Conservation (phyloP, 148 eudicot species). For the Rhododendron simsii region DNA sequence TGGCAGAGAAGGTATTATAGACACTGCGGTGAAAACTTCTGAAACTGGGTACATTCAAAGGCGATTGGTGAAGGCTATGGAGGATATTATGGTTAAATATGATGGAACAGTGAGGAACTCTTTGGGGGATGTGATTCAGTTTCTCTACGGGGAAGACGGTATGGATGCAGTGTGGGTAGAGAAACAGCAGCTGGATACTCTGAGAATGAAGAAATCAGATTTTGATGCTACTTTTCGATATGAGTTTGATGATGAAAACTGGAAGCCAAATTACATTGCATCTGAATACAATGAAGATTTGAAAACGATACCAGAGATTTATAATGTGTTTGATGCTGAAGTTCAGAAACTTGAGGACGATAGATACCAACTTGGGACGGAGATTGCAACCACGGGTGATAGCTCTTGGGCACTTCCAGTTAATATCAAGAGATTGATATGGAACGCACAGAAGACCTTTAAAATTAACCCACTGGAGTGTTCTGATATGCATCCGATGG, state of each 20-base stretch:
- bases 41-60: conserved; percentile 97
- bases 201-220: conserved; percentile 69
- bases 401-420: conserved; percentile 93
- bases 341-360: conserved; percentile 83
- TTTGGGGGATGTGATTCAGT: conserved; percentile 94
- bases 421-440: conserved; percentile 73
- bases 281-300: conserved; percentile 83
- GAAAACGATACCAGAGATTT: conserved; percentile 78
- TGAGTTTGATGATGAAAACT: conserved; percentile 70
- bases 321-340: conserved; percentile 91
- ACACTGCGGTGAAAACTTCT: conserved; percentile 96
- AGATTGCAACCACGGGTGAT: conserved; percentile 91
- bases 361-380: conserved; percentile 69
- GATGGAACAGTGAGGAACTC: conserved; percentile 97
- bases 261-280: conserved; percentile 85
- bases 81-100: conserved; percentile 97
- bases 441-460: conserved; percentile 88
- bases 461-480: conserved; percentile 76
- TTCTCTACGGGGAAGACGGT: conserved; percentile 98
- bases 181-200: conserved; percentile 75
- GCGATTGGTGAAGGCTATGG: conserved; percentile 97
- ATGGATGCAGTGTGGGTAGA: conserved; percentile 99
- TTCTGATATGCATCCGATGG: conserved; percentile 96
- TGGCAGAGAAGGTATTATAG: conserved; percentile 97
- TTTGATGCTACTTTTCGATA: conserved; percentile 56